Conservation (phyloP, 1,284 basidiomycete species). For the Cystobasidium slooffiae region DNA sequence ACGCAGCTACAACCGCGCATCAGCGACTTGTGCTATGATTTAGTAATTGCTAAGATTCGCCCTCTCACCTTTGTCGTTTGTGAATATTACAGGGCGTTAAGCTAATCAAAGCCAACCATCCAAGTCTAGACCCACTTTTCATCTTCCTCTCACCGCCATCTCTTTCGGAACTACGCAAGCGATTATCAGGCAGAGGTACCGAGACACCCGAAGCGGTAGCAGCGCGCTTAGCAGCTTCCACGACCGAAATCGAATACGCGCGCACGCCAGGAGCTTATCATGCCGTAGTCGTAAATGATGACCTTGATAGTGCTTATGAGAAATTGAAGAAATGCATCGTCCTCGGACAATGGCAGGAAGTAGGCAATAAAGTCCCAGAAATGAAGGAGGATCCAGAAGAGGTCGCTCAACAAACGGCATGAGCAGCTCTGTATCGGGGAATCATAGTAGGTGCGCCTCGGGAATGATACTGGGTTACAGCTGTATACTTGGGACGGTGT, state of each 20-base stretch:
- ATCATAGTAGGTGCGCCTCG: neutral
- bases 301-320: constrained; percentile 79
- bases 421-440: neutral
- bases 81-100: constrained; percentile 72
- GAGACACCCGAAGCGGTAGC: constrained; percentile 76
- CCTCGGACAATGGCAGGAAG: constrained; percentile 36
- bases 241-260: constrained; percentile 85
- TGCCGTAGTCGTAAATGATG: constrained; percentile 87
- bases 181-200: constrained; percentile 81
- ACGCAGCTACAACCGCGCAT: constrained; percentile 47
- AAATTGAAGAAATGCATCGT: constrained; percentile 65
- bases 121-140: constrained; percentile 78
- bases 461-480: neutral
- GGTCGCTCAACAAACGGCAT: constrained; percentile 18
- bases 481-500: too few relatives aligned
- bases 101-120: constrained; percentile 75
- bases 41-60: too few relatives aligned
- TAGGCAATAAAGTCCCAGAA: constrained; percentile 36
- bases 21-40: neutral
- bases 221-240: constrained; percentile 77
- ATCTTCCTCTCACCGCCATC: constrained; percentile 92
- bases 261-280: constrained; percentile 74
- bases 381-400: constrained; percentile 43
- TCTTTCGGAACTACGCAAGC: constrained; percentile 67
- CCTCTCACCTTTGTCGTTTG: neutral